Conservation (phyloP, 1,284 basidiomycete species). For the Sanghuangporus sanghuang region DNA sequence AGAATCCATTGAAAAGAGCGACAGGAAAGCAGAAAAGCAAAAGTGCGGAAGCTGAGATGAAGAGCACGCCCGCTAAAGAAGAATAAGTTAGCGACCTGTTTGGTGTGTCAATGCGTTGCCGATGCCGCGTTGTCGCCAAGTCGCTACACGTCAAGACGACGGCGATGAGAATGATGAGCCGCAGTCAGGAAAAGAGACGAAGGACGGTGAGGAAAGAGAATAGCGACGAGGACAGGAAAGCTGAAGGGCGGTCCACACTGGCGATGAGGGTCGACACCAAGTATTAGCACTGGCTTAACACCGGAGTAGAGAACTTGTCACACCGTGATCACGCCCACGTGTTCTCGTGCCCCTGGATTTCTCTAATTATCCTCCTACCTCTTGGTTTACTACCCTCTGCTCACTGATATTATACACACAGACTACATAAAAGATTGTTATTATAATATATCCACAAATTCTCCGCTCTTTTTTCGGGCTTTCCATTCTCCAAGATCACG, state of each 20-base stretch:
- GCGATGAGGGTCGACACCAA: not conserved
- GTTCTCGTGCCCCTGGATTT: slow-evolving; percentile 1
- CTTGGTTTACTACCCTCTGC: not conserved
- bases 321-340: slow-evolving; percentile 3
- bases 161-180: not conserved
- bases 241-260: not conserved
- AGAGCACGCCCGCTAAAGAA: slow-evolving; percentile 2
- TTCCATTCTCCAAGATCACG: no score
- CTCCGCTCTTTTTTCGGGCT: no score
- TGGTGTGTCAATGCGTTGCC: slow-evolving; percentile 13
- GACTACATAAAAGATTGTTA: no score
- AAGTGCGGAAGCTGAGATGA: not conserved
- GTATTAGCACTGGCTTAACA: not conserved
- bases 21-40: not conserved
- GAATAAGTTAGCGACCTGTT: slow-evolving; percentile 7
- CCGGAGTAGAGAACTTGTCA: not conserved
- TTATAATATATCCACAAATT: no score
- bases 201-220: not conserved
- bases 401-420: not conserved
- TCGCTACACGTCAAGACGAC: slow-evolving; percentile 2
- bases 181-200: not conserved
- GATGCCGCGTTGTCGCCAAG: slow-evolving; percentile 10
- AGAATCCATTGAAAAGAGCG: slow-evolving; percentile 6
- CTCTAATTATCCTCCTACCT: not conserved
- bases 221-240: not conserved